Base-by-base conservation (phyloP, 2,329 filamentous ascomycete species). In the Zymoseptoria tritici region DNA sequence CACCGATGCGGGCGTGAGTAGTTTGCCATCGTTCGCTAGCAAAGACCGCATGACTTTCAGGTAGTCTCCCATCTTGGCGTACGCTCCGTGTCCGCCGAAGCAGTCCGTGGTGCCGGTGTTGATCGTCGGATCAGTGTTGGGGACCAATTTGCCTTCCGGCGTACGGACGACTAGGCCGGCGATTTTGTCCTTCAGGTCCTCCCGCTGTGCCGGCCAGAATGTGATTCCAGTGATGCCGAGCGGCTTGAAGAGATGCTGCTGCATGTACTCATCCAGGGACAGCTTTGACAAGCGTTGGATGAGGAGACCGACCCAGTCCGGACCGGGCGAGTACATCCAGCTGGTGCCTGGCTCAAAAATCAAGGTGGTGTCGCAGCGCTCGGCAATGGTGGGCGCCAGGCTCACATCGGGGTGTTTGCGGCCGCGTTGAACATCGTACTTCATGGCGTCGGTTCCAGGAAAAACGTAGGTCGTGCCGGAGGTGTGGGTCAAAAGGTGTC, bases 301-400 rank as follows among this genome's bases (percentile, higher is more conserved):
- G 0, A 83, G 71, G 0, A 76, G 73, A 2, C 82, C 81, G 0
- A 77, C 79, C 81, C 80, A 84, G 70, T 85, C 82, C 1, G 80
- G 67, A 2, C 66, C 65, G 0, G 75, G 64, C 0, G 80, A 77
- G 61, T 84, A 84, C 62, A 74, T 72, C 81, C 81, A 85, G 2
- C 73, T 69, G 0, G 71, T 68, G 0, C 81, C 82, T 0, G 82
- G 83, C 58, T 85, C 78, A 62, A 77, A 82, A 9, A 68, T 55
- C 2, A 84, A 75, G 0, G 81, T 80, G 9, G 77, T 74, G 9
- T 62, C 60, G 61, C 76, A 81, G 0, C 74, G 63, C 19, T 78
- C 74, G 9, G 78, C 74, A 0, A 84, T 76, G 0, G 72, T 72
- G 1, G 56, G 16, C 19, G 64, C 66, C 1, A 57, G 49, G 52